Base-by-base conservation (phyloP, 768 basidiomycete species). In the Trichaptum fuscoviolaceum region DNA sequence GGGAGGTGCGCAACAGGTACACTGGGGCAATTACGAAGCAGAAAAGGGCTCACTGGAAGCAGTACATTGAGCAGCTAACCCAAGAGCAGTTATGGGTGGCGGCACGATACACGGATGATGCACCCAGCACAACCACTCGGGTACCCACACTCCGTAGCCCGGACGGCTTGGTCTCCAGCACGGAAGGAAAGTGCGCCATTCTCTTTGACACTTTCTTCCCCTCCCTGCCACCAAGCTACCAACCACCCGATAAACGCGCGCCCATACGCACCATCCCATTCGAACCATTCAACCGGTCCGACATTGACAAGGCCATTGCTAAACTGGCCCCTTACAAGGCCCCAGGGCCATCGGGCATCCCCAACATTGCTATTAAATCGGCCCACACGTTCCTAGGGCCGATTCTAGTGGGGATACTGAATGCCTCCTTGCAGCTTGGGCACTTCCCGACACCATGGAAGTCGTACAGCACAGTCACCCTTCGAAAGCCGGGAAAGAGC, bases 371-470 rank as follows among this genome's bases (percentile, higher is more conserved):
- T n/a, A n/a, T n/a, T n/a, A n/a, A n/a, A 15, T 24, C 75, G 17
- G 71, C 70, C 63, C 68, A 65, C 34, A 69, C 72, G 30, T 58
- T 71, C 0, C 67, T 80, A 0, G 64, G 75, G 0, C 73, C 73
- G 0, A 62, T 72, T 25, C 69, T 82, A 2, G 67, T 68, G 0
- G 65, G 60, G 0, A 72, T 82, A 0, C 81, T 71, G 67, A 17
- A 71, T 3, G 76, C 75, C 0, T 74, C 73, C 0, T 70, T 79
- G 64, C 57, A 67, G 3, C 73, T 78, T 0, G 57, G 70, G 4
- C 42, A 67, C 59, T 76, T 77, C 66, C 78, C 76, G 0, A 63
- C 71, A 0, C 34, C 42, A 18, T 80, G n/a, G n/a, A n/a, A n/a
- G n/a, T n/a, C n/a, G n/a, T n/a, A n/a, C n/a, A n/a, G n/a, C n/a